Evolutionary conservation across 352 stramenopile genomes (phyloP), one percentile per base, ranked within the genome.

Genomic region (Globisporangium mamillatum): DNA sequence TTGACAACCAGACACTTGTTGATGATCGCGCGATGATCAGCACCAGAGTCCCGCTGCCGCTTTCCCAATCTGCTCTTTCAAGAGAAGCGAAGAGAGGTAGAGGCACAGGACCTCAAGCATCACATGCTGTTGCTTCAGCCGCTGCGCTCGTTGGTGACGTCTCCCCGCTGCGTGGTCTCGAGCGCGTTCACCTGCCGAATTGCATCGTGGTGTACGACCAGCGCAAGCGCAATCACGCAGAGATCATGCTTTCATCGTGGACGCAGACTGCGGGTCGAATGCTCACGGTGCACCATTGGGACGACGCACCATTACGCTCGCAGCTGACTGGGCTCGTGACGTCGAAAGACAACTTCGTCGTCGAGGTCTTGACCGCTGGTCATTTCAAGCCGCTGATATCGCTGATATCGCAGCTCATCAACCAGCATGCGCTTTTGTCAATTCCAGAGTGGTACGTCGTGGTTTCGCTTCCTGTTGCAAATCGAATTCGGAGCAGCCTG

Each of bases 391-490:
- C 36, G 3, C 68, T 81, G 3, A 53, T 89, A 2, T 41, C 66
- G 2, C 62, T 89, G 0, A 69, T 89, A 3, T 90, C 83, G 2
- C 69, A 77, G 8, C 29, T 86, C 9, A 80, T 91, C 46, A 85
- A 81, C 48, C 74, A 89, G 34, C 75, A 90, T 54, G 75, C 79
- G 16, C 41, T 89, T 48, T 63, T 90, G 1, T 79, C 72, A 0
- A 67, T 82, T 0, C 83, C 83, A 0, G 67, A 84, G 41, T 89
- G 83, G 83, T 79, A 82, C 54, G 16, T 86, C 1, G 12, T 90
- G 3, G 74, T 58, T 3, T 77, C 76, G 9, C 67, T 77, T 9
- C 20, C 62, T 10, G 59, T 88, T 20, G 76, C 80, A 4, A 68
- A 62, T 20, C 60, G 46, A 2, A 63, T 89, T 12, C 46, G 71